These are phyloP conservation scores for Clonostachys byssicola DNA, from an alignment of 2,329 filamentous ascomycete genomes.

Conservation along the genomic window DNA sequence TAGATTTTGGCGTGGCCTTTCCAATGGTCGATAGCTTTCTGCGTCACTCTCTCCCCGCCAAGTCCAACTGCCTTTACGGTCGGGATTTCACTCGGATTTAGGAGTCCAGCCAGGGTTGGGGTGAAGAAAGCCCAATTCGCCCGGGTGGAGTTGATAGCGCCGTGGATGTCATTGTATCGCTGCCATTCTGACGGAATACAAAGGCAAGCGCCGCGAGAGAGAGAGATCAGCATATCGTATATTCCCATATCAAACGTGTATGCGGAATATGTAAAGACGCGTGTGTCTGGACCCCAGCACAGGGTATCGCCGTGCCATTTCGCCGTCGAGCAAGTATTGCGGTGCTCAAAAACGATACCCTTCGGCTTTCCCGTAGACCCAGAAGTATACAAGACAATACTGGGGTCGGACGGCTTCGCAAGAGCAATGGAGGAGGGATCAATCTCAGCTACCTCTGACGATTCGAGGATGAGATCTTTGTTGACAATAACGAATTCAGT, in stretches of 20 bases:
- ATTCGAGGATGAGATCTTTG: background rate
- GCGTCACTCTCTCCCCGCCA: constrained; percentile 13
- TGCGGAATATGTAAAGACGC: constrained; percentile 40
- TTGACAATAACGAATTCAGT: background rate
- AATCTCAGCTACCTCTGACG: background rate
- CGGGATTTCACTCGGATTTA: constrained; percentile 9
- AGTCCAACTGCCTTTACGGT: constrained; percentile 10
- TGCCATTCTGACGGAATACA: constrained; percentile 9
- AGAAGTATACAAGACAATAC: constrained; percentile 3
- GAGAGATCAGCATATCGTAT: constrained; percentile 3
- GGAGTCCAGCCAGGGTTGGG: constrained; percentile 11
- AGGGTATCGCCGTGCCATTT: constrained; percentile 32
- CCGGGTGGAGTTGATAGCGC: constrained; percentile 5
- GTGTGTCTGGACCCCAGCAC: constrained; percentile 9
- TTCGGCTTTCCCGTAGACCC: constrained; percentile 6
- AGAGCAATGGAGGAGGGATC: background rate
- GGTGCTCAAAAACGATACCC: constrained; percentile 4
- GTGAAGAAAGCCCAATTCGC: constrained; percentile 7
- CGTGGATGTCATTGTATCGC: constrained; percentile 3
- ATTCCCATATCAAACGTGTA: constrained; percentile 7
- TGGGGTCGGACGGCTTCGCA: constrained; percentile 4
- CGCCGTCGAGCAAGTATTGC: constrained; percentile 16
- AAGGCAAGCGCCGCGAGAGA: constrained; percentile 6
- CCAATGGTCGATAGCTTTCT: background rate
- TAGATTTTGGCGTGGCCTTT: background rate